Evolutionary conservation across 345 rosid species (phyloP).

Genomic region (Melastoma malabathricum): DNA sequence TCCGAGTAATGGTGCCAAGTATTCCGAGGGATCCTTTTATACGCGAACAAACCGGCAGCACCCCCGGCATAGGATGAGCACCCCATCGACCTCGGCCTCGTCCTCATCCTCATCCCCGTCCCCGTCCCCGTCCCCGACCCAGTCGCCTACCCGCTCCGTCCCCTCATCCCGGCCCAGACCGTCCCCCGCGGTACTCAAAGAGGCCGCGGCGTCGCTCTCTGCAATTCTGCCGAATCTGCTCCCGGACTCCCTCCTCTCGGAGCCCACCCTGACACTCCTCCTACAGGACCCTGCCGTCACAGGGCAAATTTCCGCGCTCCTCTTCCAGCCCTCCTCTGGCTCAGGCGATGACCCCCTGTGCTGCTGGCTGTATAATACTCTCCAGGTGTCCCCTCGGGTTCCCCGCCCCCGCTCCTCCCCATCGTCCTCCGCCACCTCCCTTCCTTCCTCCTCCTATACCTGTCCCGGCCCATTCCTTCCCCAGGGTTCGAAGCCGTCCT

Average conservation of each 20-base stretch:
- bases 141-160: too few relatives aligned
- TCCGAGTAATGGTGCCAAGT: too few relatives aligned
- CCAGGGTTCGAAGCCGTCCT: conserved; percentile 83
- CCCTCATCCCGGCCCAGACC: too few relatives aligned
- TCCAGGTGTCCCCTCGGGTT: conserved; percentile 29
- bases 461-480: conserved; percentile 49
- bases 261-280: conserved; percentile 29
- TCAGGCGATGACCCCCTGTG: conserved; percentile 71
- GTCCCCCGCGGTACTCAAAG: too few relatives aligned
- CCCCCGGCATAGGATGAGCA: too few relatives aligned
- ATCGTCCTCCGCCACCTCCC: conserved; percentile 68
- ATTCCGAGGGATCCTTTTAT: too few relatives aligned
- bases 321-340: conserved; percentile 55
- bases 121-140: too few relatives aligned
- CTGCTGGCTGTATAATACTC: conserved; percentile 88
- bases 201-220: conserved; percentile 12
- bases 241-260: conserved; percentile 28
- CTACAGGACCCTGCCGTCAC: conserved; percentile 42
- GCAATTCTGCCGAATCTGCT: conserved; percentile 23
- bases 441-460: conserved; percentile 54
- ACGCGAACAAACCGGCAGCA: too few relatives aligned
- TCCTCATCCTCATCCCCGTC: too few relatives aligned
- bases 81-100: too few relatives aligned
- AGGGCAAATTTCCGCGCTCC: conserved; percentile 54
- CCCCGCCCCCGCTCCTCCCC: conserved; percentile 43